Conservation (phyloP, 306 rosid genomes). For the Sechiopsis laciniata region DNA sequence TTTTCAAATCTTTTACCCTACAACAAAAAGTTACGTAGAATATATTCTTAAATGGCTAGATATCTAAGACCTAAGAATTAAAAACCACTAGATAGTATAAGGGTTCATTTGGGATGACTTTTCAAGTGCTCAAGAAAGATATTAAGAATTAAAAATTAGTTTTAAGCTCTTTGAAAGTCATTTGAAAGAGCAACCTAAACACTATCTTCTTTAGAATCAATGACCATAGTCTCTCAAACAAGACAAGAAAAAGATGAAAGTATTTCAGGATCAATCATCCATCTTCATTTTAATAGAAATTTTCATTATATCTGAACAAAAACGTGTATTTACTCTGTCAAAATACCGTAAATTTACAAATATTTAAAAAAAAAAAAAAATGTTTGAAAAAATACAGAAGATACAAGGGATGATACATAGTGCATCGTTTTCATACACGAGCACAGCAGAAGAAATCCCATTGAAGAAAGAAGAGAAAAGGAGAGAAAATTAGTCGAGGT, state of each 20-base stretch:
- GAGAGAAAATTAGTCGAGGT: neutral
- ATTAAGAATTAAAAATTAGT: no score
- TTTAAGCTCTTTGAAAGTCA: neutral
- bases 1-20: no score
- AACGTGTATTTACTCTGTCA: neutral
- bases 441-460: constrained; percentile 17
- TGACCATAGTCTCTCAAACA: constrained; percentile 6
- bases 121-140: no score
- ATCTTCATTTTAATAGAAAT: neutral
- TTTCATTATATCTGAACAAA: neutral
- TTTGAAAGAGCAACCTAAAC: no score
- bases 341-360: constrained; percentile 27
- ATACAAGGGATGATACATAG: constrained; percentile 27
- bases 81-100: no score
- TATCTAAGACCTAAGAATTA: no score
- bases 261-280: neutral
- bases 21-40: no score
- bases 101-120: no score
- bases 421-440: constrained; percentile 6
- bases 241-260: neutral
- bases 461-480: neutral
- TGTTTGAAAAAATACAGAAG: constrained; percentile 28
- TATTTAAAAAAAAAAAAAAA: neutral
- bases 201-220: no score
- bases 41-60: no score